Evolutionary conservation across 345 rosid species (phyloP), one percentile per base, ranked within the genome.

Genomic region (Zanthoxylum bungeanum): DNA sequence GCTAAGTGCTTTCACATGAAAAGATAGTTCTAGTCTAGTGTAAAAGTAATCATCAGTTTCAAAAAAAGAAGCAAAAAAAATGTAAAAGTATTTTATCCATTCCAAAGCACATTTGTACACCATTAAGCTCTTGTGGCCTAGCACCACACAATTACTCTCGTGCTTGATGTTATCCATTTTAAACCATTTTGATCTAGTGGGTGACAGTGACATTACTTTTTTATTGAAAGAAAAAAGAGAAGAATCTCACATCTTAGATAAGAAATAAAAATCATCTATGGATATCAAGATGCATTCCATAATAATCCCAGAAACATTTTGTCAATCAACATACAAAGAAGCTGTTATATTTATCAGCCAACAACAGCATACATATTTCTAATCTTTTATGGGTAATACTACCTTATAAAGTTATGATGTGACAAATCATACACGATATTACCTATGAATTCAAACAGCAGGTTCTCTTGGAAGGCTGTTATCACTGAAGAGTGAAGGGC

Each of bases 381-480:
- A 44, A 44, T 44, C 19, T 44, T 44, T 44, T 19, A 44, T 44
- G 49, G 49, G 16, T 12, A 44, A 44, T 12, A n/a, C 49, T 44
- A 44, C 49, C 49, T 0, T 44, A 4, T 44, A 44, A 27, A 12
- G 62, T n/a, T 34, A 37, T 9, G 17, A 27, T 19, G 62, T 42
- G 60, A 70, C 59, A 59, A 59, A 55, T 60, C 74, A 74, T 73
- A 71, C 59, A 75, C 78, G 77, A 22, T 37, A 60, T 50, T 60
- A 60, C 61, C 67, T 57, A 28, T 0, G 19, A 27, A 73, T 62
- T 49, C 66, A 61, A 70, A 72, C 42, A 59, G 72, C 68, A 57
- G 60, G 61, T 52, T 64, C 10, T 42, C 46, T 37, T 47, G 52
- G 65, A 28, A 62, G 36, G n/a, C n/a, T n/a, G n/a, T n/a, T n/a